phyloP scores from a whole-genome alignment of 805 yeast genomes.

The Starmerella sp. region DNA sequence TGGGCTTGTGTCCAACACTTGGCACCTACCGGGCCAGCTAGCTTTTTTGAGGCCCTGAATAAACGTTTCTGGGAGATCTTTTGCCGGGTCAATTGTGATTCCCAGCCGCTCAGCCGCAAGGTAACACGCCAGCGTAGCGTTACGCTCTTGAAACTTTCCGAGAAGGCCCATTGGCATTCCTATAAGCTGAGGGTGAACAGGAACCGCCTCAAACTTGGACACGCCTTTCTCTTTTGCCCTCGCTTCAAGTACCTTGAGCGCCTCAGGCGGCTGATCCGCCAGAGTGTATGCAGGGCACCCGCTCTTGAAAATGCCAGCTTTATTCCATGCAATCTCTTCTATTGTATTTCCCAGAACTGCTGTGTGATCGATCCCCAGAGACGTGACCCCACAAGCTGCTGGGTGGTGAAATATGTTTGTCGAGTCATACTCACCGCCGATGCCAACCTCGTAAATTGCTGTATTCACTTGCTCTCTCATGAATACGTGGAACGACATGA shows the following conservation, averaged over 20 bases:
- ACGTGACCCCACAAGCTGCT: constrained; percentile 70
- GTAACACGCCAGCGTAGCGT: constrained; percentile 79
- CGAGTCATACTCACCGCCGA: constrained; percentile 96
- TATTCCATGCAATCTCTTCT: constrained; percentile 89
- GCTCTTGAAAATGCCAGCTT: constrained; percentile 79
- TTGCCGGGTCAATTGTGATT: constrained; percentile 14
- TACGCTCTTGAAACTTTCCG: constrained; percentile 73
- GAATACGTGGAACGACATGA: constrained; percentile 84
- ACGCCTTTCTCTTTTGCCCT: constrained; percentile 57
- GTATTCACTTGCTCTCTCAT: constrained; percentile 80
- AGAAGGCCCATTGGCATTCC: constrained; percentile 27
- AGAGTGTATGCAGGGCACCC: constrained; percentile 59
- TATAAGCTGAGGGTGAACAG: constrained; percentile 33
- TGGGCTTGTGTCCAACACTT: constrained; percentile 39
- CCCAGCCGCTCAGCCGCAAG: constrained; percentile 45
- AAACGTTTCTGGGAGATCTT: constrained; percentile 19
- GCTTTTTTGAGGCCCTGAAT: constrained; percentile 19
- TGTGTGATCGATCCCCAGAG: constrained; percentile 88
- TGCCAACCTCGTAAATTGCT: constrained; percentile 95
- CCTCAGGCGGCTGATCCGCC: constrained; percentile 41
- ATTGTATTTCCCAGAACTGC: constrained; percentile 76
- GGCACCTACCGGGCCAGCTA: constrained; percentile 95
- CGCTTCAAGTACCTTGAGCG: constrained; percentile 38
- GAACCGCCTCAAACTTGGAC: constrained; percentile 40
- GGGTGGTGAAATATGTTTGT: constrained; percentile 78